phyloP scores from a whole-genome alignment of 768 basidiomycete species.

The Cubamyces sp. region DNA sequence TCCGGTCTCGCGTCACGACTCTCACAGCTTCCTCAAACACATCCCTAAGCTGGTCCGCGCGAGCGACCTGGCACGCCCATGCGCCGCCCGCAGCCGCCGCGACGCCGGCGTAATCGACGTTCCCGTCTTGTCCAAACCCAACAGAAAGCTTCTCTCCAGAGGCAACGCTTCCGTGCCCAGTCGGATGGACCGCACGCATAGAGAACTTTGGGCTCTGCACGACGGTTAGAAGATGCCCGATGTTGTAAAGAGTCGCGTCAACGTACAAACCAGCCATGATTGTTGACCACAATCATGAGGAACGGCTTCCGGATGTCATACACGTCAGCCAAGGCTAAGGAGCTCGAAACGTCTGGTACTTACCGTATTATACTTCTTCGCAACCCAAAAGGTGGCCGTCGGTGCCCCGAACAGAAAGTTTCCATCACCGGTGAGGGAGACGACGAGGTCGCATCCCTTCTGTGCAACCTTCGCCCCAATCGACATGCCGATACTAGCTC shows the following conservation, averaged over 20 bases:
- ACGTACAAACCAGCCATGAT: constrained; percentile 67
- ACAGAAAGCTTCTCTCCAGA: constrained; percentile 56
- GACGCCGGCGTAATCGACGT: constrained; percentile 62
- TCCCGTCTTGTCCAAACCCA: constrained; percentile 62
- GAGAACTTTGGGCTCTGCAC: constrained; percentile 61
- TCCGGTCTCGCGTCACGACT: constrained; percentile 57
- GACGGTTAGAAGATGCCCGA: neutral
- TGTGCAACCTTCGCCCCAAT: constrained; percentile 44
- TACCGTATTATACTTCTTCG: constrained; percentile 67
- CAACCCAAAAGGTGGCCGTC: constrained; percentile 73
- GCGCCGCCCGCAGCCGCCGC: constrained; percentile 71
- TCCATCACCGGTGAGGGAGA: constrained; percentile 70
- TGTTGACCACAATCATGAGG: constrained; percentile 71
- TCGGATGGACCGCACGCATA: constrained; percentile 66
- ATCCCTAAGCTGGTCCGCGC: constrained; percentile 36
- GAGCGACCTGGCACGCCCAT: constrained; percentile 54
- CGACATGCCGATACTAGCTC: constrained; percentile 62
- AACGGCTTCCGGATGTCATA: constrained; percentile 38
- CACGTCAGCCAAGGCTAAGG: neutral
- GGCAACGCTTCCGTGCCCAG: constrained; percentile 49
- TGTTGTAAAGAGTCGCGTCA: neutral
- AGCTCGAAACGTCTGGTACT: constrained; percentile 22
- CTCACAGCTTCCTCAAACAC: constrained; percentile 53
- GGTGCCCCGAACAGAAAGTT: constrained; percentile 71
- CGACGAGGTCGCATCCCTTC: constrained; percentile 54